Evolutionary conservation across 495 filamentous ascomycete genomes (phyloP).

Genomic region (Aspergillus olivimuriae): DNA sequence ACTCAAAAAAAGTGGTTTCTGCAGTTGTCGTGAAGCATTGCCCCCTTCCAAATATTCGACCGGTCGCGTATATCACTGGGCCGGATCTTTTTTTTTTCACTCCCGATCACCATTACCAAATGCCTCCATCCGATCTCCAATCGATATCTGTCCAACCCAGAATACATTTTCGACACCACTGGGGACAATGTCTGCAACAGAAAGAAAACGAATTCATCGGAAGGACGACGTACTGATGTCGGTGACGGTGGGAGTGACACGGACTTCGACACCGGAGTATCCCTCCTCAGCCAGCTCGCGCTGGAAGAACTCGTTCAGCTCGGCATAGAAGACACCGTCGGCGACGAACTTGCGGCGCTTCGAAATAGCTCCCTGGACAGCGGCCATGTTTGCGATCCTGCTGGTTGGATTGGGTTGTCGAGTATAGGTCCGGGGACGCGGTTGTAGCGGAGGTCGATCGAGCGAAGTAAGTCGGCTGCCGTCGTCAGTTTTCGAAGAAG

Average conservation of each 20-base stretch:
- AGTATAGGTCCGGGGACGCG: slow-evolving; percentile 29
- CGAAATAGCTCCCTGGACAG: slow-evolving; percentile 70
- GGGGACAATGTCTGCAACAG: slow-evolving; percentile 10
- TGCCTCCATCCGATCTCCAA: background rate
- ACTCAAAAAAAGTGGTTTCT: too few relatives aligned
- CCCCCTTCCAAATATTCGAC: slow-evolving; percentile 6
- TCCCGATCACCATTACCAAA: background rate
- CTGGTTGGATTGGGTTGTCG: slow-evolving; percentile 31
- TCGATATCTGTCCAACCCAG: background rate
- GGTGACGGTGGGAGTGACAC: slow-evolving; percentile 98
- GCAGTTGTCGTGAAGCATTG: slow-evolving; percentile 3
- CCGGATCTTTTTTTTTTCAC: slow-evolving; percentile 9
- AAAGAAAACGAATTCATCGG: slow-evolving; percentile 7
- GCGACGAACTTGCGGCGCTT: slow-evolving; percentile 99
- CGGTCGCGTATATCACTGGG: background rate
- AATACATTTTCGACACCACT: slow-evolving; percentile 5
- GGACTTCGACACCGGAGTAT: slow-evolving; percentile 99
- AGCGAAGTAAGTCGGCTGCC: slow-evolving; percentile 22
- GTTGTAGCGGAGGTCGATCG: slow-evolving; percentile 23
- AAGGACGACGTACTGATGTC: slow-evolving; percentile 78
- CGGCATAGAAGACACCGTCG: slow-evolving; percentile 99
- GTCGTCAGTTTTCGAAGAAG: slow-evolving; percentile 27
- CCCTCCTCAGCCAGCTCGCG: slow-evolving; percentile 99
- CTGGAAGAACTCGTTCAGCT: slow-evolving; percentile 99
- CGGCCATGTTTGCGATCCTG: slow-evolving; percentile 55